Base-by-base conservation (phyloP, 306 rosid genomes). In the Coriaria nepalensis region DNA sequence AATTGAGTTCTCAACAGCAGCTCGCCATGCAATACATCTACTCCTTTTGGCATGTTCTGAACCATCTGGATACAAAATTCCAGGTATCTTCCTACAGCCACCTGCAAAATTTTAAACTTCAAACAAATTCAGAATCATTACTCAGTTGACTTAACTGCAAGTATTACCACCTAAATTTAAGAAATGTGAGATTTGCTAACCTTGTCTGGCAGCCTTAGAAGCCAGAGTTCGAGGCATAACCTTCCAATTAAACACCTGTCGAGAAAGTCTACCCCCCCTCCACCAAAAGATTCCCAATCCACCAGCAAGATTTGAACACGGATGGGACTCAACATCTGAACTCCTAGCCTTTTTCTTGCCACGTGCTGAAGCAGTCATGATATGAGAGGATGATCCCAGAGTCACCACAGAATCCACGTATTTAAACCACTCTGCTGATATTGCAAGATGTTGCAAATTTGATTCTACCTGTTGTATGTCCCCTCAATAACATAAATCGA, bases 241-340 rank as follows among this genome's bases (percentile, higher is more conserved):
- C 75, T 90, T 90, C 72, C 85, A 90, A 69, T 74, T 80, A 71
- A 77, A 90, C 61, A 90, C 65, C 53, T 74, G 73, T 47, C 94
- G 96, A 41, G 98, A 85, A 71, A 85, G 76, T 69, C 74, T 72
- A 54, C 94, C 98, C 51, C 98, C 98, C 78, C 98, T 81, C 94
- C 94, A 82, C 98, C 98, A 90, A 51, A 68, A 81, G 58, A 73
- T 68, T 51, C 79, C 82, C 76, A 90, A 70, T 55, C 95, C 95
- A 77, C 87, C 53, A 41, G 72, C 51, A 36, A 76, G 52, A 54
- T 72, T 77, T 56, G 81, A 73, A 63, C 94, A 64, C 52, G 82
- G 76, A 52, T 64, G 80, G 33, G 82, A 55, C 57, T 79, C 87
- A 43, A 0, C 57, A 67, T 85, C 95, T 35, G 80, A 72, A 65